Evolutionary conservation across 2,329 filamentous ascomycete genomes (phyloP).

Genomic region (Diplocarpon rosae): DNA sequence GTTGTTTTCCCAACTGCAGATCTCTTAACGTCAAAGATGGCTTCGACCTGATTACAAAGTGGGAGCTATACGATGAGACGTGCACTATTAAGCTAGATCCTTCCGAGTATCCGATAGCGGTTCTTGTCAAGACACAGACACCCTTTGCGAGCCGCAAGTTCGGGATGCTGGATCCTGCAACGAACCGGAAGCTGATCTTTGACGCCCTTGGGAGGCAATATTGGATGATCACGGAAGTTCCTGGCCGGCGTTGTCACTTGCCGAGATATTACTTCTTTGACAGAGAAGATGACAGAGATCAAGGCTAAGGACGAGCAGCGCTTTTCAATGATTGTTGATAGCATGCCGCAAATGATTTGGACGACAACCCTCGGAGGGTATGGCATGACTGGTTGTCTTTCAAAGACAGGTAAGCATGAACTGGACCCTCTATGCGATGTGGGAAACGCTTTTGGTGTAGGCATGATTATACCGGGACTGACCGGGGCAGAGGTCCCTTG

Average conservation of each 20-base stretch:
- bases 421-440: not conserved
- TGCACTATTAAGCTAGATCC: constrained; percentile 47
- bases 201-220: constrained; percentile 57
- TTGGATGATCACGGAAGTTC: constrained; percentile 56
- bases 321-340: constrained; percentile 67
- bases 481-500: constrained; percentile 49
- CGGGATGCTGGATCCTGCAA: constrained; percentile 48
- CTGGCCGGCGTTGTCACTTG: constrained; percentile 62
- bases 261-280: constrained; percentile 61
- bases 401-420: constrained; percentile 44
- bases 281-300: constrained; percentile 57
- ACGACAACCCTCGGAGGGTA: constrained; percentile 55
- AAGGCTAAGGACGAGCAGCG: constrained; percentile 60
- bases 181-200: constrained; percentile 43
- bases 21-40: constrained; percentile 32
- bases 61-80: constrained; percentile 53
- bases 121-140: constrained; percentile 49
- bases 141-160: constrained; percentile 49
- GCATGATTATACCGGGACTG: constrained; percentile 65
- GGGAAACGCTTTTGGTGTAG: constrained; percentile 6
- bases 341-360: constrained; percentile 64
- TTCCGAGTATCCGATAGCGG: constrained; percentile 55
- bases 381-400: constrained; percentile 65
- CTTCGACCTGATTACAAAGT: constrained; percentile 47
- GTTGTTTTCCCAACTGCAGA: constrained; percentile 37